Evolutionary conservation across 176 grass and related monocot genomes (phyloP).

Genomic region (Oryza meridionalis): DNA sequence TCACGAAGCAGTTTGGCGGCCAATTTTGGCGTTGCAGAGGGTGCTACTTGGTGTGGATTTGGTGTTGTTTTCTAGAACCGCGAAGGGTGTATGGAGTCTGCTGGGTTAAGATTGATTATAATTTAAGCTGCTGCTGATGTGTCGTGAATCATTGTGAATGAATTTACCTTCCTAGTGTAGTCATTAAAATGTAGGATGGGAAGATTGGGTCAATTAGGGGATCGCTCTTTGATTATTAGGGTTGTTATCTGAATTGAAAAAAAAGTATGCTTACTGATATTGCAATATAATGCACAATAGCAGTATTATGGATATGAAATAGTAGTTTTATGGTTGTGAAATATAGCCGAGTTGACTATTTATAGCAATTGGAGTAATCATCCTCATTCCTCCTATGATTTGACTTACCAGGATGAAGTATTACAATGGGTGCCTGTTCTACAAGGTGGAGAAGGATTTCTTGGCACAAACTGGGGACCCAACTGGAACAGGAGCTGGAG

Average conservation of each 20-base stretch:
- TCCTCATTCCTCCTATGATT: conserved; percentile 12
- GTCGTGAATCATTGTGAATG: not conserved
- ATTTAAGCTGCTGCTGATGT: not conserved
- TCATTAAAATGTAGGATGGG: too few species aligned
- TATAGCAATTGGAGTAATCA: conserved; percentile 15
- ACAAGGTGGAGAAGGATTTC: conserved; percentile 97
- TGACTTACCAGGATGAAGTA: conserved; percentile 76
- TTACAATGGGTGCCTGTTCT: conserved; percentile 93
- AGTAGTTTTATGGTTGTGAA: not conserved
- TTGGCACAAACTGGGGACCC: conserved; percentile 93
- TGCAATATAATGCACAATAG: not conserved
- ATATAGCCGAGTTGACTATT: not conserved
- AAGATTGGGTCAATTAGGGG: not conserved
- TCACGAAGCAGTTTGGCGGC: not conserved
- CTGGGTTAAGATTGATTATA: not conserved
- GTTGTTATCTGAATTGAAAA: not conserved
- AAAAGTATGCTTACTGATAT: not conserved
- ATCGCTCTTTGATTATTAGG: not conserved
- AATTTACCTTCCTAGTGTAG: too few species aligned
- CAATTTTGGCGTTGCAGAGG: not conserved
- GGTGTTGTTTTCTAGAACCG: not conserved
- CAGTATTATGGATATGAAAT: not conserved
- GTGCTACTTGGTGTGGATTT: not conserved
- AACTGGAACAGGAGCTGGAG: conserved; percentile 75
- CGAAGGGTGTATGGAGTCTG: not conserved